A percentile compares a stretch with the other conserved stretches of the same genome.
phyloP scores from a whole-genome alignment of 1,284 basidiomycete species.

The Papiliotrema nemorosa region DNA sequence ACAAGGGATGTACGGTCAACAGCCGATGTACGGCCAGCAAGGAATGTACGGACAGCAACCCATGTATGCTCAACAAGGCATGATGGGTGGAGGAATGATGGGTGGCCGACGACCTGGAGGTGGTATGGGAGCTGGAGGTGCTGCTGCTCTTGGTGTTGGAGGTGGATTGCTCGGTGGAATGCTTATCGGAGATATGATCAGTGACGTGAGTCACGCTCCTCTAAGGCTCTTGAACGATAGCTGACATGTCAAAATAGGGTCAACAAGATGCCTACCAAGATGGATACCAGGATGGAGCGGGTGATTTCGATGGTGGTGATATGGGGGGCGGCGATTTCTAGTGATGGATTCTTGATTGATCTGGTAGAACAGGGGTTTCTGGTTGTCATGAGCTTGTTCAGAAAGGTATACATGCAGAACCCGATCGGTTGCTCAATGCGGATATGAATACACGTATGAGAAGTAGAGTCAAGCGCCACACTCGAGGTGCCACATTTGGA shows the following conservation, averaged over 20 bases:
- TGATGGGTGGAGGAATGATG: constrained; percentile 16
- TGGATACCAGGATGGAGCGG: constrained; percentile 35
- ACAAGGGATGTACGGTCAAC: constrained; percentile 17
- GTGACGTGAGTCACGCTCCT: constrained; percentile 23
- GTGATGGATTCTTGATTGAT: neutral
- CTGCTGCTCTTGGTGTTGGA: constrained; percentile 39
- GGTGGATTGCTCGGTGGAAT: constrained; percentile 44
- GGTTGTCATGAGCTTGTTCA: neutral
- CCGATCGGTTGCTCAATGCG: neutral
- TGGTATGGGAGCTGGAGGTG: constrained; percentile 40
- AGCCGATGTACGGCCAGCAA: constrained; percentile 21
- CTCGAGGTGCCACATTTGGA: no score
- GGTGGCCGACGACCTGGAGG: constrained; percentile 16
- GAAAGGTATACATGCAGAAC: neutral
- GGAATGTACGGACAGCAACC: constrained; percentile 19
- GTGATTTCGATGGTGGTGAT: constrained; percentile 16
- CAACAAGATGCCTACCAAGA: constrained; percentile 34
- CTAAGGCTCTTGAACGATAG: neutral
- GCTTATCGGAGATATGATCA: constrained; percentile 45
- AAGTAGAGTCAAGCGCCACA: no score
- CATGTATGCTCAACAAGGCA: constrained; percentile 15
- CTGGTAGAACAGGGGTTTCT: neutral
- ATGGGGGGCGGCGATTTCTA: constrained; percentile 27
- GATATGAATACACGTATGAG: no score
- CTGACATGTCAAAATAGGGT: neutral